Evolutionary conservation across 352 stramenopile species (phyloP).

Genomic region (Pythium guiyangense): DNA sequence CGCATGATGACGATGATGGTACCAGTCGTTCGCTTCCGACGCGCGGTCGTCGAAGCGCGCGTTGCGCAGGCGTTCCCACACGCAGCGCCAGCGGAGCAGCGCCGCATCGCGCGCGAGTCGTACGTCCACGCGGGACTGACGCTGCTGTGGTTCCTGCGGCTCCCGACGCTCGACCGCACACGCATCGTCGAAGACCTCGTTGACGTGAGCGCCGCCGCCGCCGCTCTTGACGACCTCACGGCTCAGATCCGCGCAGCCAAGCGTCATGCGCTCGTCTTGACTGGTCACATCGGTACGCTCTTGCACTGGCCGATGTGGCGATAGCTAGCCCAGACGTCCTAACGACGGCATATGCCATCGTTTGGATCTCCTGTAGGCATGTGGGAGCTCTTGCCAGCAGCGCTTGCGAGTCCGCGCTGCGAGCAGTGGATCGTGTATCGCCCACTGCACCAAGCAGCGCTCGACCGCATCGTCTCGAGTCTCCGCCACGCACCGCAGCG

Average conservation of each 20-base stretch:
- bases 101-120: constrained; percentile 17
- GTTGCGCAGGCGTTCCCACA: constrained; percentile 23
- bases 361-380: constrained; percentile 18
- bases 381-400: constrained; percentile 49
- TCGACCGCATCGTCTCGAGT: constrained; percentile 32
- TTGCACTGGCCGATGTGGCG: background rate
- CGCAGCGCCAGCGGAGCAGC: constrained; percentile 13
- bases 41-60: constrained; percentile 29
- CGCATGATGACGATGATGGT: background rate
- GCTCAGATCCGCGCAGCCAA: background rate
- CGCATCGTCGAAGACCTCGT: constrained; percentile 14
- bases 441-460: constrained; percentile 31
- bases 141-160: constrained; percentile 53
- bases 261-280: constrained; percentile 33
- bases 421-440: constrained; percentile 63
- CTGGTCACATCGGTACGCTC: constrained; percentile 34
- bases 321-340: background rate
- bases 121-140: constrained; percentile 30
- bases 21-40: constrained; percentile 42
- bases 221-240: constrained; percentile 4
- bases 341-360: background rate
- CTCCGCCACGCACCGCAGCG: constrained; percentile 28
- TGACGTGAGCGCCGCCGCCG: constrained; percentile 5
- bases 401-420: constrained; percentile 23
- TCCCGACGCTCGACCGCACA: constrained; percentile 15